Percentiles rank a stretch among this genome's conserved stretches.
These are phyloP conservation scores for Pseudopyricularia javanii DNA, from an alignment of 2,329 filamentous ascomycete genomes.

Conservation along the genomic window DNA sequence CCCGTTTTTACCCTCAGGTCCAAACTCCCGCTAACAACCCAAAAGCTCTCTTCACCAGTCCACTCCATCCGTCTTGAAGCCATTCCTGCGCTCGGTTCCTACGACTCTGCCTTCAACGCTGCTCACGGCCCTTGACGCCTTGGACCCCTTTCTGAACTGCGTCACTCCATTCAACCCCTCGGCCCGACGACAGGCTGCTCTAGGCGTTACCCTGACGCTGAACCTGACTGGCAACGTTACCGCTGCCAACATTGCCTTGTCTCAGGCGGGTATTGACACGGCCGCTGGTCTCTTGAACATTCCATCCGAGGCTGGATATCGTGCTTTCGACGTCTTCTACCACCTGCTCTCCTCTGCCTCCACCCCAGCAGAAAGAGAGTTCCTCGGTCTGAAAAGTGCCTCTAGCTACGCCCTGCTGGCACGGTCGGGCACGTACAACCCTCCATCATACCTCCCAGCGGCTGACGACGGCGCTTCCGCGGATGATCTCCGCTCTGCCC, in stretches of 20 bases:
- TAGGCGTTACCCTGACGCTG: slow-evolving; percentile 72
- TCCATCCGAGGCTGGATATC: slow-evolving; percentile 66
- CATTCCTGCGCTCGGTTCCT: slow-evolving; percentile 72
- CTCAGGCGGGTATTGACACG: slow-evolving; percentile 81
- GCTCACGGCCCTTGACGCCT: slow-evolving; percentile 66
- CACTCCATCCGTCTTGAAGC: slow-evolving; percentile 69
- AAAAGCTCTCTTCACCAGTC: slow-evolving; percentile 76
- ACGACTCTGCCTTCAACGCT: slow-evolving; percentile 64
- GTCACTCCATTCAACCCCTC: slow-evolving; percentile 87
- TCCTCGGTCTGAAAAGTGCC: slow-evolving; percentile 65
- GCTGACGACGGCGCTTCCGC: slow-evolving; percentile 87
- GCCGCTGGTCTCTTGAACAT: slow-evolving; percentile 67
- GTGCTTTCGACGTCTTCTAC: slow-evolving; percentile 96
- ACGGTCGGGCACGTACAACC: slow-evolving; percentile 72
- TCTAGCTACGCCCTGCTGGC: slow-evolving; percentile 69
- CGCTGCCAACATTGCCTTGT: slow-evolving; percentile 63
- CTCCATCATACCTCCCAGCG: slow-evolving; percentile 80
- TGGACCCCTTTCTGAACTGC: slow-evolving; percentile 77
- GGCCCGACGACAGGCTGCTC: slow-evolving; percentile 63
- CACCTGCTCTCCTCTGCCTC: slow-evolving; percentile 89
- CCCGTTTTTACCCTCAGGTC: neutral
- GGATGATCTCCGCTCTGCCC: slow-evolving; percentile 77
- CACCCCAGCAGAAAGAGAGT: slow-evolving; percentile 78
- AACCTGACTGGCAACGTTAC: slow-evolving; percentile 70
- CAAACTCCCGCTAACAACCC: slow-evolving; percentile 6